A percentile compares a stretch with the other conserved stretches of the same genome.
These are phyloP conservation scores for Clavariopsis aquatica DNA, from an alignment of 495 filamentous ascomycete species.

Conservation along the genomic window DNA sequence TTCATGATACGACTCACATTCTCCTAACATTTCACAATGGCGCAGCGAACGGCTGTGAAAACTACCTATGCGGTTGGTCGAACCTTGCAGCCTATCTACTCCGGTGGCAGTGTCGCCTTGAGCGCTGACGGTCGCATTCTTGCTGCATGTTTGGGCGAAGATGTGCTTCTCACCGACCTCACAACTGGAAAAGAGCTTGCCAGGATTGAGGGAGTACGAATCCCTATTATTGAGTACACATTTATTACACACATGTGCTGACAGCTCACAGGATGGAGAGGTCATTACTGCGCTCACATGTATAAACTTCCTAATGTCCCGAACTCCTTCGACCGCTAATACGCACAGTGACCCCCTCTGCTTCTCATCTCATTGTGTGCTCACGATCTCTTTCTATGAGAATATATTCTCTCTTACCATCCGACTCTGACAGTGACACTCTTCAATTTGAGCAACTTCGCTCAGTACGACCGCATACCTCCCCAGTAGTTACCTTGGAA, in stretches of 20 bases:
- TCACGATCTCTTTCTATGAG: constrained; percentile 93
- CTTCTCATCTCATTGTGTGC: constrained; percentile 83
- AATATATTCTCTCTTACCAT: constrained; percentile 72
- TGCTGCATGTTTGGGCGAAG: constrained; percentile 82
- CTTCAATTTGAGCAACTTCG: constrained; percentile 69
- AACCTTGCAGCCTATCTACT: constrained; percentile 89
- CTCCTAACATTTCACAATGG: constrained; percentile 37
- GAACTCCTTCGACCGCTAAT: constrained; percentile 13
- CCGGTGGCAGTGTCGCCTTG: constrained; percentile 82
- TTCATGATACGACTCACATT: neutral
- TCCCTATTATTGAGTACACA: no score
- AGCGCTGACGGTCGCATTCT: constrained; percentile 80
- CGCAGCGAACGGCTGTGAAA: constrained; percentile 51
- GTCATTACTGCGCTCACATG: constrained; percentile 73
- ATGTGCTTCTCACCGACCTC: constrained; percentile 84
- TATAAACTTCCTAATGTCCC: neutral
- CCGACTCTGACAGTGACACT: constrained; percentile 50
- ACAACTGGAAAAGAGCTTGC: constrained; percentile 78
- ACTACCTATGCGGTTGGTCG: constrained; percentile 84
- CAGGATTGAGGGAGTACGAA: constrained; percentile 84
- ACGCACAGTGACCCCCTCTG: constrained; percentile 74
- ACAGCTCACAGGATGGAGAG: constrained; percentile 76
- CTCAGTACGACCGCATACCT: constrained; percentile 84
- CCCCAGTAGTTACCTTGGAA: constrained; percentile 80
- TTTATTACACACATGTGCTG: constrained; percentile 30